A percentile compares a stretch with the other conserved stretches of the same genome.
phyloP scores from a whole-genome alignment of 352 stramenopile species.

The Elongisporangium anandrum region DNA sequence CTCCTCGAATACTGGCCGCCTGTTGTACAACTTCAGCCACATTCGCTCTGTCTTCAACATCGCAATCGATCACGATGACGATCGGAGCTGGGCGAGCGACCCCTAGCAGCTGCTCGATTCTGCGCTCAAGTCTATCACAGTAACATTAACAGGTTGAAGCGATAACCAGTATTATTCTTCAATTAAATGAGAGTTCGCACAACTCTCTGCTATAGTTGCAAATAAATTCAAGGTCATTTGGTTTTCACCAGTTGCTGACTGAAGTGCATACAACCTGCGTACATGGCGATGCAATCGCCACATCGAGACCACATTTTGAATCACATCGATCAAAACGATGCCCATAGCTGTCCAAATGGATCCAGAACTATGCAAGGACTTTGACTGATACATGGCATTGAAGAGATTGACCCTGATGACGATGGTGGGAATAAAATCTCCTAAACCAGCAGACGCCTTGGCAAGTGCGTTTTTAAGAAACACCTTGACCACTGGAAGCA shows the following conservation, averaged over 20 bases:
- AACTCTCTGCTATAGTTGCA: background rate
- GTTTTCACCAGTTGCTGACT: too few relatives aligned
- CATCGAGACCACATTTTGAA: background rate
- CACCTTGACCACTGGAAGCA: slow-evolving; percentile 2
- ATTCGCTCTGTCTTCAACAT: too few relatives aligned
- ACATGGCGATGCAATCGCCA: background rate
- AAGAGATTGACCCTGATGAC: slow-evolving; percentile 7
- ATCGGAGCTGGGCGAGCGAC: too few relatives aligned
- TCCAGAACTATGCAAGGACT: slow-evolving; percentile 2
- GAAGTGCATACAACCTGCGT: too few relatives aligned
- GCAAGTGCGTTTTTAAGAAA: slow-evolving; percentile 2
- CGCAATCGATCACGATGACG: too few relatives aligned
- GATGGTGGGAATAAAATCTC: slow-evolving; percentile 2
- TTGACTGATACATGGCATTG: slow-evolving; percentile 1
- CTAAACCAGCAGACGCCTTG: background rate
- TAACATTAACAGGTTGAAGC: background rate
- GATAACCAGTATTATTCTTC: background rate
- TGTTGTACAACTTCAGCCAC: too few relatives aligned
- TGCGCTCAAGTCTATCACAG: too few relatives aligned
- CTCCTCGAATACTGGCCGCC: too few relatives aligned
- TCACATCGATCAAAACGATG: slow-evolving; percentile 1
- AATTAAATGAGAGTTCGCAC: background rate
- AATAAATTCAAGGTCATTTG: background rate
- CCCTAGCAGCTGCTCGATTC: too few relatives aligned
- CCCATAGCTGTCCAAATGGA: background rate